Evolutionary conservation across 257 asterid species (phyloP).

Genomic region (Paraleonurus japonicus): DNA sequence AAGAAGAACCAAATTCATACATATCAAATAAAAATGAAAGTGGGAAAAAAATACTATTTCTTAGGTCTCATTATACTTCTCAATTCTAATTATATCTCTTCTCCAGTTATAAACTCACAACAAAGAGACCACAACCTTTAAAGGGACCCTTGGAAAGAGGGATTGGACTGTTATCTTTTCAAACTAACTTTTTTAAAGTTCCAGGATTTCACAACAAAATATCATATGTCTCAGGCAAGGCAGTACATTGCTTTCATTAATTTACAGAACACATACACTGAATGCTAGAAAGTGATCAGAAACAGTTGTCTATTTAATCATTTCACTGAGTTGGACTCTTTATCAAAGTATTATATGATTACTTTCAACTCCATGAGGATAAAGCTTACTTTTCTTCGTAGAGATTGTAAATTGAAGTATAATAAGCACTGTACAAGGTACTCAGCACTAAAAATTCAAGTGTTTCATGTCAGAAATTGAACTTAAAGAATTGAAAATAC

Average conservation of each 20-base stretch:
- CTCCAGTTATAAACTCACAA: neutral
- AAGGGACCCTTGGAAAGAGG: neutral
- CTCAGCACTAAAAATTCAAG: constrained; percentile 4
- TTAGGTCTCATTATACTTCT: neutral
- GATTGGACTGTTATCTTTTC: no score
- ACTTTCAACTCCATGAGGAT: constrained; percentile 20
- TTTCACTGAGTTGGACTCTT: neutral
- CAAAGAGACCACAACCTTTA: neutral
- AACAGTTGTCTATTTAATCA: neutral
- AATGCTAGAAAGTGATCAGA: constrained; percentile 14
- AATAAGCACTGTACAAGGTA: constrained; percentile 9
- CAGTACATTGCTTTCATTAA: no score
- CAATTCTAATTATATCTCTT: neutral
- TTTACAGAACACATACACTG: neutral
- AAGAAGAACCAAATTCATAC: neutral
- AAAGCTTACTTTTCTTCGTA: neutral
- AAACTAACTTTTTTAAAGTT: no score
- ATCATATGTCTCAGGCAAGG: no score
- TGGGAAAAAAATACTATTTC: constrained; percentile 6
- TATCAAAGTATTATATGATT: constrained; percentile 3
- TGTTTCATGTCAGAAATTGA: constrained; percentile 11
- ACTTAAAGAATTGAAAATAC: constrained; percentile 4
- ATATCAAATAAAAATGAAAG: constrained; percentile 7
- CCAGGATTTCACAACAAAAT: no score
- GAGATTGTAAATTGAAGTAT: constrained; percentile 11